phyloP scores from a whole-genome alignment of 495 filamentous ascomycete species.

The Margaritispora aquatica region DNA sequence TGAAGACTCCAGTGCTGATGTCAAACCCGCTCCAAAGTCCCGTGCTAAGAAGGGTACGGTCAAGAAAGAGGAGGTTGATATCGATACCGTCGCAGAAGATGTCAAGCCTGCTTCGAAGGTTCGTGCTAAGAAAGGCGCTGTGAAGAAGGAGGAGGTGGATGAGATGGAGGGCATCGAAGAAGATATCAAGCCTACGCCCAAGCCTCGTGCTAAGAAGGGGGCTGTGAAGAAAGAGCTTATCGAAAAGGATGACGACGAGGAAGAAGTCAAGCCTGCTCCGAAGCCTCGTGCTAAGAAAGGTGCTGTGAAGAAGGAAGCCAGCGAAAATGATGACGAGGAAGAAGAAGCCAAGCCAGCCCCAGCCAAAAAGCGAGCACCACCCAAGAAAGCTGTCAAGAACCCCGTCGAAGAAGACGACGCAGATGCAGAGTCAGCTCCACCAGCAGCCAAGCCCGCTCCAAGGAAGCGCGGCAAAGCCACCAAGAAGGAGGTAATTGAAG shows the following conservation, averaged over 20 bases:
- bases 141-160: background rate
- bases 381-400: conserved; percentile 12
- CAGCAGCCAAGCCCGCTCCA: background rate
- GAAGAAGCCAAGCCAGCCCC: background rate
- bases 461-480: background rate
- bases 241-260: background rate
- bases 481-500: background rate
- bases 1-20: conserved; percentile 2
- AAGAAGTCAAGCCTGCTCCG: background rate
- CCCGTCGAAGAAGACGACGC: background rate
- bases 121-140: conserved; percentile 11
- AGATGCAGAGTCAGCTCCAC: background rate
- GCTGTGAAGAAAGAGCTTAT: conserved; percentile 14
- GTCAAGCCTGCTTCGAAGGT: conserved; percentile 9
- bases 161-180: background rate
- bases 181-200: background rate
- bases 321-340: conserved; percentile 1
- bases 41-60: background rate
- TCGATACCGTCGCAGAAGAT: no score
- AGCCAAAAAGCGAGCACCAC: background rate
- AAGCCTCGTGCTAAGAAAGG: conserved; percentile 16
- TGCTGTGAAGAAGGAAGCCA: conserved; percentile 15
- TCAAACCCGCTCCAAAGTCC: background rate
- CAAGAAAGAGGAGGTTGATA: background rate
- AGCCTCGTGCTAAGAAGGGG: conserved; percentile 14